These are phyloP conservation scores for Suillus discolor DNA, from an alignment of 768 basidiomycete genomes.

Conservation along the genomic window DNA sequence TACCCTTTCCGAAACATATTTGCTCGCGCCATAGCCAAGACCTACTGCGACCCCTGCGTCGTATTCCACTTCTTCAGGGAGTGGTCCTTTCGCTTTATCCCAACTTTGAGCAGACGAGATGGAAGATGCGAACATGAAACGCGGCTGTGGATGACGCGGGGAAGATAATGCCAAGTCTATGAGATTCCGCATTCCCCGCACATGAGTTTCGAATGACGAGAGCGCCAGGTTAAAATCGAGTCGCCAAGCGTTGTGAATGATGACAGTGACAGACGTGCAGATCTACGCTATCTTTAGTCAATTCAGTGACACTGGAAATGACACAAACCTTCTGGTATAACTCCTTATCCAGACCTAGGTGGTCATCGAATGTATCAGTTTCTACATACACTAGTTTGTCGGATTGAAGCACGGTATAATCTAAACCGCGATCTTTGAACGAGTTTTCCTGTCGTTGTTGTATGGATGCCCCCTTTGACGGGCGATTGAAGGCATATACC, in stretches of 20 bases:
- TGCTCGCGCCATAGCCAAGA: conserved; percentile 48
- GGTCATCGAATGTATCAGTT: conserved; percentile 29
- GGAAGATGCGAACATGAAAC: conserved; percentile 44
- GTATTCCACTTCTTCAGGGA: conserved; percentile 37
- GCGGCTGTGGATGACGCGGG: conserved; percentile 25
- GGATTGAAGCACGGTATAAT: conserved; percentile 26
- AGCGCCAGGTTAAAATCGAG: conserved; percentile 45
- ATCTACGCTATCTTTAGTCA: conserved; percentile 25
- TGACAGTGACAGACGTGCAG: conserved; percentile 31
- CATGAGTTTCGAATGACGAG: conserved; percentile 44
- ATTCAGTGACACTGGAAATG: background rate
- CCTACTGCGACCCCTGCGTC: conserved; percentile 39
- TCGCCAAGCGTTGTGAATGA: conserved; percentile 49
- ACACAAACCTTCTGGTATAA: conserved; percentile 20
- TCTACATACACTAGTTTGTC: conserved; percentile 38
- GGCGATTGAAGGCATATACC: conserved; percentile 39
- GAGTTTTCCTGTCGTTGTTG: conserved; percentile 27
- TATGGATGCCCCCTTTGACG: conserved; percentile 19
- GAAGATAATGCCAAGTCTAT: conserved; percentile 34
- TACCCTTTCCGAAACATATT: conserved; percentile 45
- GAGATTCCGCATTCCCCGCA: conserved; percentile 40
- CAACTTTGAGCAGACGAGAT: conserved; percentile 36
- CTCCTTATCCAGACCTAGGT: conserved; percentile 31
- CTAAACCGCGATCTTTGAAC: conserved; percentile 36
- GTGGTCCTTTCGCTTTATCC: conserved; percentile 29